Conservation (phyloP, 2,329 filamentous ascomycete genomes). For the Diplodia scrobiculata region DNA sequence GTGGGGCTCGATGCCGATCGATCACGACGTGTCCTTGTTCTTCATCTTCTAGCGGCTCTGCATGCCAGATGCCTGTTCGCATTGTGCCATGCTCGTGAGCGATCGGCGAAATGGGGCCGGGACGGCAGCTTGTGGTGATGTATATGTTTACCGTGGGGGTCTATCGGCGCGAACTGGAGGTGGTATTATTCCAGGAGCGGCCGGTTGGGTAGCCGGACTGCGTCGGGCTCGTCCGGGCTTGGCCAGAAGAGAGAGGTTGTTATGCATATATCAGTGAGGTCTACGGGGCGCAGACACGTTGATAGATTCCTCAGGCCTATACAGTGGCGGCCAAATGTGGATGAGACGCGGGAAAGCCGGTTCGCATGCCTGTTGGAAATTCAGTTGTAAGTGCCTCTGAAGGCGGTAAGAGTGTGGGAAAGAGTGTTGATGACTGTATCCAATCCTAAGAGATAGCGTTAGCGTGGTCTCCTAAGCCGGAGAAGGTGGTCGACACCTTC, state of each 20-base stretch:
- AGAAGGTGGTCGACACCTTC: neutral
- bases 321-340: neutral
- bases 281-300: neutral
- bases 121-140: neutral
- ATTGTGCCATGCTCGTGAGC: neutral
- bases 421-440: neutral
- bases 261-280: neutral
- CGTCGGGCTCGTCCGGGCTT: neutral
- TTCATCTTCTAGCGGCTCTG: too few species aligned
- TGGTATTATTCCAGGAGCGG: neutral
- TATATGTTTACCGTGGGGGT: neutral
- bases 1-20: too few species aligned
- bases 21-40: too few species aligned
- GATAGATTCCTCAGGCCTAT: neutral
- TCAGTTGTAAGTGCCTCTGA: neutral
- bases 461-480: neutral
- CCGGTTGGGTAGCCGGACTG: too few species aligned
- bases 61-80: neutral
- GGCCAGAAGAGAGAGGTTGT: neutral
- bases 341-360: neutral
- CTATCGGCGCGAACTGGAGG: neutral
- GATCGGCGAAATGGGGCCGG: too few species aligned
- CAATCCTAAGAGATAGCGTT: neutral
- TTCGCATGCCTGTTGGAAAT: neutral
- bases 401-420: neutral